Evolutionary conservation across 1,139 yeast genomes (phyloP).

Genomic region (Saccharomycopsis hybrid): DNA sequence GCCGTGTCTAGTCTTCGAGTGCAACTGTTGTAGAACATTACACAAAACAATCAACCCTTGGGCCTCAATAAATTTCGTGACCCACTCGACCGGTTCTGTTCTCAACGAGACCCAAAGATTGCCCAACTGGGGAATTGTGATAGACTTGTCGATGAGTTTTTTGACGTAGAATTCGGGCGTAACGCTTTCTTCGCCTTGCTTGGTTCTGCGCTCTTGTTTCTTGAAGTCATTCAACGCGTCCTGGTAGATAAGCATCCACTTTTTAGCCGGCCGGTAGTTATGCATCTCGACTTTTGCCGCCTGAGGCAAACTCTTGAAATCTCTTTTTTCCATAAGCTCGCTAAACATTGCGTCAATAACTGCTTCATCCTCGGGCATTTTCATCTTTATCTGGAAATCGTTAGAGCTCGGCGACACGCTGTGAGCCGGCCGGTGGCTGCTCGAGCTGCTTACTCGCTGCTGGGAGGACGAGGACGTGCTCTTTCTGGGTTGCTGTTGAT

Average conservation of each 20-base stretch:
- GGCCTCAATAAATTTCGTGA: conserved; percentile 64
- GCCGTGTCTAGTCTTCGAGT: conserved; percentile 25
- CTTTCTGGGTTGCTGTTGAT: too few relatives aligned
- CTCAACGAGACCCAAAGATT: conserved; percentile 87
- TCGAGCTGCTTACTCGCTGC: too few relatives aligned
- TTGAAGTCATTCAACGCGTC: conserved; percentile 75
- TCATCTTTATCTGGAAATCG: conserved; percentile 38
- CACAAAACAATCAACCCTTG: conserved; percentile 89
- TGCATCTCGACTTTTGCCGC: conserved; percentile 76
- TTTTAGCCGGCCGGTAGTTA: conserved; percentile 68
- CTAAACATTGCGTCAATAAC: conserved; percentile 63
- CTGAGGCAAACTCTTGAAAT: conserved; percentile 71
- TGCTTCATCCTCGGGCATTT: conserved; percentile 51
- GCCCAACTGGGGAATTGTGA: conserved; percentile 66
- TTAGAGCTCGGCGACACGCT: conserved; percentile 25
- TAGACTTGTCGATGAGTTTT: conserved; percentile 61
- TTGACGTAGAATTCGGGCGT: conserved; percentile 79
- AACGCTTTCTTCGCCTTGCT: conserved; percentile 28
- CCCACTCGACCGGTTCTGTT: conserved; percentile 92
- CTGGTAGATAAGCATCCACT: conserved; percentile 89
- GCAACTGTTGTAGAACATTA: conserved; percentile 44
- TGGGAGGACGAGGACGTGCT: too few relatives aligned
- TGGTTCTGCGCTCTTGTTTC: conserved; percentile 40
- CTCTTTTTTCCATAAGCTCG: conserved; percentile 74
- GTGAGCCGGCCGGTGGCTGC: conserved; percentile 25